phyloP scores from a whole-genome alignment of 345 rosid genomes.

The Corchorus capsularis region DNA sequence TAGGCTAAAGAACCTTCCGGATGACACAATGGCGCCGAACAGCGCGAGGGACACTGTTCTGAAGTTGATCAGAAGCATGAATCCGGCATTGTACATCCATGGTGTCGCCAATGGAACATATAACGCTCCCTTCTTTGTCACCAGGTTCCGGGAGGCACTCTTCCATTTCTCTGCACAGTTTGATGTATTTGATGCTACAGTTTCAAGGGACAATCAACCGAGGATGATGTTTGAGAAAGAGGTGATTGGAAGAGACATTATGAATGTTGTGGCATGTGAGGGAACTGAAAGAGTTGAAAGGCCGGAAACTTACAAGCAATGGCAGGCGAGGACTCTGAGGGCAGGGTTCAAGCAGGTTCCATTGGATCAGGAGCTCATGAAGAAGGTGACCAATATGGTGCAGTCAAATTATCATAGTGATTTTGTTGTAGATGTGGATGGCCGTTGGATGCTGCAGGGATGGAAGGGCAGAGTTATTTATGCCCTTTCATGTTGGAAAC shows the following conservation, averaged over 20 bases:
- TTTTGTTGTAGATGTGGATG: conserved; percentile 63
- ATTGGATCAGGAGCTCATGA: conserved; percentile 50
- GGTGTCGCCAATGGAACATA: conserved; percentile 48
- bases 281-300: conserved; percentile 60
- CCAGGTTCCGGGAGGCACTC: conserved; percentile 59
- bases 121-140: conserved; percentile 51
- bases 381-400: conserved; percentile 43
- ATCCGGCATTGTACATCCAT: conserved; percentile 43
- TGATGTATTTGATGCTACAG: conserved; percentile 52
- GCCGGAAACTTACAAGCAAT: conserved; percentile 77
- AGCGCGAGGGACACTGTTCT: conserved; percentile 54
- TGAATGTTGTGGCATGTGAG: conserved; percentile 68
- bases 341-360: conserved; percentile 65
- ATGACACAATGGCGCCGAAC: conserved; percentile 43
- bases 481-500: conserved; percentile 78
- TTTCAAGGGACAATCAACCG: conserved; percentile 44
- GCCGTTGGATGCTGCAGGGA: conserved; percentile 76
- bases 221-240: conserved; percentile 52
- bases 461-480: conserved; percentile 82
- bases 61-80: conserved; percentile 44
- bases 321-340: conserved; percentile 57
- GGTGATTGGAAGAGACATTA: conserved; percentile 38
- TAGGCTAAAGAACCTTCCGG: conserved; percentile 48
- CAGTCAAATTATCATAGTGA: conserved; percentile 55
- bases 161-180: conserved; percentile 59